phyloP scores from a whole-genome alignment of 2,329 filamentous ascomycete species.

The Sclerotinia spermophila region DNA sequence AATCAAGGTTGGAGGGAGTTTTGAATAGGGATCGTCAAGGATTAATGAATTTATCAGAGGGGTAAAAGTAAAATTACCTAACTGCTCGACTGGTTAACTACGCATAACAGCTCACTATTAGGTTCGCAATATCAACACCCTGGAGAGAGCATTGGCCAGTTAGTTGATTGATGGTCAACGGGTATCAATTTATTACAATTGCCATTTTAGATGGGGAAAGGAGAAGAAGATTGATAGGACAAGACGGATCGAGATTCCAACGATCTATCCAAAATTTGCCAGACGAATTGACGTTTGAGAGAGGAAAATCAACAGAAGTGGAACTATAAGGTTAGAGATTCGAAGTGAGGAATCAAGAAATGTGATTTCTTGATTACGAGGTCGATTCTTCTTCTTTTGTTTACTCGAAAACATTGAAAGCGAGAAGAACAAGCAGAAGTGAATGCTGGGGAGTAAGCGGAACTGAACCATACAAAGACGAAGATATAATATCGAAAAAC shows the following conservation, averaged over 20 bases:
- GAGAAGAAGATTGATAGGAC: conserved; percentile 11
- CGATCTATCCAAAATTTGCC: neutral
- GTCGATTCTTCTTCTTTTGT: neutral
- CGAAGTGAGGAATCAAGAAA: neutral
- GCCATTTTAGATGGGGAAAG: conserved; percentile 1
- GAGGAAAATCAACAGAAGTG: neutral
- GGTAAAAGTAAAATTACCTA: neutral
- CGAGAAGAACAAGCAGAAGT: neutral
- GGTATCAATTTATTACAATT: neutral
- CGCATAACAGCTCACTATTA: neutral
- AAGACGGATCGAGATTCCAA: neutral
- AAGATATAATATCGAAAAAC: neutral
- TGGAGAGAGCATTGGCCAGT: conserved; percentile 11
- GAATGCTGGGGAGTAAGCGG: neutral
- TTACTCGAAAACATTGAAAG: neutral
- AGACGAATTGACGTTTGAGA: neutral
- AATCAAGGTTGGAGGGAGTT: neutral
- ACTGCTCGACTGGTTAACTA: neutral
- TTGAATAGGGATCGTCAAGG: neutral
- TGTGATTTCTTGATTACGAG: conserved; percentile 8
- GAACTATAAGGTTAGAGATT: neutral
- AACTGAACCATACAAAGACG: neutral
- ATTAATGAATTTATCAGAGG: conserved; percentile 5
- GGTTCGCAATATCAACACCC: neutral
- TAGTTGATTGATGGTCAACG: conserved; percentile 7